Evolutionary conservation across 768 basidiomycete species (phyloP).

Genomic region (Tephrocybe sp.): DNA sequence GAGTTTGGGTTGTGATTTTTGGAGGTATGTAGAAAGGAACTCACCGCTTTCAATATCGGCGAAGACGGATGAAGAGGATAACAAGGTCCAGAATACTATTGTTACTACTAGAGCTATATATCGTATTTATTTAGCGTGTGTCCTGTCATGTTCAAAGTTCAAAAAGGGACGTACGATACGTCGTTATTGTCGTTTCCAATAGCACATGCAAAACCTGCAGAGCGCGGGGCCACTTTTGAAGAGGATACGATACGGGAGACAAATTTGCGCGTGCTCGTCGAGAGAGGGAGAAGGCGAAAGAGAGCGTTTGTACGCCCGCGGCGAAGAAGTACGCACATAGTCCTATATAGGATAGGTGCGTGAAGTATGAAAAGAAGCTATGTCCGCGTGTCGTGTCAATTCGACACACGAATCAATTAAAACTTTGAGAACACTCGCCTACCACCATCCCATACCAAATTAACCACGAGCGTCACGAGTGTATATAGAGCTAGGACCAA

Average conservation of each 20-base stretch:
- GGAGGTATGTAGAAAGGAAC: slow-evolving; percentile 16
- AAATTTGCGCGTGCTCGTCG: slow-evolving; percentile 1
- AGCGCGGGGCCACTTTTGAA: slow-evolving; percentile 57
- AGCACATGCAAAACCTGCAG: slow-evolving; percentile 60
- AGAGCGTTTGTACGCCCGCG: slow-evolving; percentile 50
- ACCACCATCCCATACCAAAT: slow-evolving; percentile 35
- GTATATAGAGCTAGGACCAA: slow-evolving; percentile 52
- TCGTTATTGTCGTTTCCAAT: slow-evolving; percentile 48
- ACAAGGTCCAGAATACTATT: slow-evolving; percentile 59
- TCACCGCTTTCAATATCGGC: slow-evolving; percentile 35
- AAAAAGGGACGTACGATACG: slow-evolving; percentile 50
- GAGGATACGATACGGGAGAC: slow-evolving; percentile 36
- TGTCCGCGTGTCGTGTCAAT: not conserved
- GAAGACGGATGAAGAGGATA: slow-evolving; percentile 45
- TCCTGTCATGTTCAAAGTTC: not conserved
- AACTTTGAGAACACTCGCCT: slow-evolving; percentile 5
- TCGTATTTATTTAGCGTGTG: not conserved
- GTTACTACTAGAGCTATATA: slow-evolving; percentile 62
- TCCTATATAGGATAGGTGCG: slow-evolving; percentile 65
- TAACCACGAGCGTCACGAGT: slow-evolving; percentile 39
- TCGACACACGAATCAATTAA: not conserved
- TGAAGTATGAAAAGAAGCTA: slow-evolving; percentile 30
- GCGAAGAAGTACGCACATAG: slow-evolving; percentile 64
- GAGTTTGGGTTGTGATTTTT: not conserved
- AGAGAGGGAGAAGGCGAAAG: slow-evolving; percentile 44